phyloP scores from a whole-genome alignment of 768 basidiomycete species.

The Kwoniella mangroviensis region DNA sequence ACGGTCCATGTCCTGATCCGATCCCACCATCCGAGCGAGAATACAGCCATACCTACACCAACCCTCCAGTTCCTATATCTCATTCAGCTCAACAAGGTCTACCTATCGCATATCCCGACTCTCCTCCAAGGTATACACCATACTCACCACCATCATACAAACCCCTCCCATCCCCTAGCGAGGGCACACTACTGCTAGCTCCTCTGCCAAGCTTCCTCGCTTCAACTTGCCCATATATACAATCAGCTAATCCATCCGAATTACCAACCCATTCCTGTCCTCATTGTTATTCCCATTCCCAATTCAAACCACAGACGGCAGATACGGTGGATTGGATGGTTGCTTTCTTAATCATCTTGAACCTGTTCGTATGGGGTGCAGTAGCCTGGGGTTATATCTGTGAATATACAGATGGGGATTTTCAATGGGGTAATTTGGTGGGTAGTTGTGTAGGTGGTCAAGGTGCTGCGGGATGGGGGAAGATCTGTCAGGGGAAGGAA shows the following conservation, averaged over 20 bases:
- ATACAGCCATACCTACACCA: background rate
- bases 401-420: constrained; percentile 1
- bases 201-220: constrained; percentile 34
- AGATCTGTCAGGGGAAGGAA: constrained; percentile 10
- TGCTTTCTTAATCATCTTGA: constrained; percentile 17
- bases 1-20: constrained; percentile 14
- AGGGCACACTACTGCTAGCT: constrained; percentile 36
- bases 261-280: constrained; percentile 5
- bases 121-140: background rate
- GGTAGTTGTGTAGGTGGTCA: background rate
- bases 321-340: constrained; percentile 19
- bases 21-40: constrained; percentile 7
- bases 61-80: background rate
- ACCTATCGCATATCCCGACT: background rate
- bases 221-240: constrained; percentile 2
- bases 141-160: constrained; percentile 24
- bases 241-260: background rate
- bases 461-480: constrained; percentile 11
- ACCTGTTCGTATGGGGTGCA: constrained; percentile 28
- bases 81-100: constrained; percentile 16
- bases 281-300: background rate
- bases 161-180: constrained; percentile 27
- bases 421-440: background rate
- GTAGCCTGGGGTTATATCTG: constrained; percentile 23
- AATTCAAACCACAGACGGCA: background rate